Percentiles rank a stretch among this genome's conserved stretches.
These are phyloP conservation scores for Phialemonium atrogriseum DNA, from an alignment of 2,329 filamentous ascomycete genomes.

Conservation along the genomic window DNA sequence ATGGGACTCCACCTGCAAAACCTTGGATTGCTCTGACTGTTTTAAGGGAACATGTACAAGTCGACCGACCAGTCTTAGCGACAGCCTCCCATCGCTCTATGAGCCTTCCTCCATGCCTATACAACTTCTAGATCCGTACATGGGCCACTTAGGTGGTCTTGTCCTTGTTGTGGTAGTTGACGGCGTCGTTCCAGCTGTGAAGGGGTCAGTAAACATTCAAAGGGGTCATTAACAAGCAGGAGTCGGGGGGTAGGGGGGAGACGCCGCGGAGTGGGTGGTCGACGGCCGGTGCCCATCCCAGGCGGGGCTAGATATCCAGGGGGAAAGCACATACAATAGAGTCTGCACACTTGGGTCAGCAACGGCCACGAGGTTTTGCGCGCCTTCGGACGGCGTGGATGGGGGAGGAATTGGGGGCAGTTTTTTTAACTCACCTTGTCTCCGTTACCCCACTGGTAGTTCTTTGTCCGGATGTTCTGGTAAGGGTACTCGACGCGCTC, in stretches of 20 bases:
- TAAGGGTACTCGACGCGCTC: constrained; percentile 91
- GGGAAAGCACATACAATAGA: constrained; percentile 48
- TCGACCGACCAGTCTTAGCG: constrained; percentile 7
- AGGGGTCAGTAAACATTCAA: too few species aligned
- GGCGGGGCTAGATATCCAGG: too few species aligned
- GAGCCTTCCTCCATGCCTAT: constrained; percentile 2
- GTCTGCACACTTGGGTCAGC: constrained; percentile 35
- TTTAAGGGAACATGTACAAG: constrained; percentile 23
- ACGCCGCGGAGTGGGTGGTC: constrained; percentile 1
- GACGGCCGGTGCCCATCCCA: too few species aligned
- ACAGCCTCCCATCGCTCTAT: constrained; percentile 1
- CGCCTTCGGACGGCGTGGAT: too few species aligned
- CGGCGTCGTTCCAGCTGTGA: constrained; percentile 81
- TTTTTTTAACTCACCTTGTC: constrained; percentile 61
- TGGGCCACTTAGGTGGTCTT: constrained; percentile 42
- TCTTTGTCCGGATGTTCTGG: constrained; percentile 96
- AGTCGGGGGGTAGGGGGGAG: constrained; percentile 1
- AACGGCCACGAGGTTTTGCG: too few species aligned
- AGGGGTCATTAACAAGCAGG: constrained; percentile 11
- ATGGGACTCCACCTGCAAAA: constrained; percentile 3
- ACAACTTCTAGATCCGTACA: constrained; percentile 2
- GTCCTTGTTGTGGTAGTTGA: constrained; percentile 97
- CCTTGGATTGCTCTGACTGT: constrained; percentile 15
- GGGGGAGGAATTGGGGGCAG: background rate
- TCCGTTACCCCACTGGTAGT: constrained; percentile 89